Percentiles rank a stretch among this genome's conserved stretches.
Evolutionary conservation across 805 yeast species (phyloP).

Genomic region (Cyberlindnera mrakii): DNA sequence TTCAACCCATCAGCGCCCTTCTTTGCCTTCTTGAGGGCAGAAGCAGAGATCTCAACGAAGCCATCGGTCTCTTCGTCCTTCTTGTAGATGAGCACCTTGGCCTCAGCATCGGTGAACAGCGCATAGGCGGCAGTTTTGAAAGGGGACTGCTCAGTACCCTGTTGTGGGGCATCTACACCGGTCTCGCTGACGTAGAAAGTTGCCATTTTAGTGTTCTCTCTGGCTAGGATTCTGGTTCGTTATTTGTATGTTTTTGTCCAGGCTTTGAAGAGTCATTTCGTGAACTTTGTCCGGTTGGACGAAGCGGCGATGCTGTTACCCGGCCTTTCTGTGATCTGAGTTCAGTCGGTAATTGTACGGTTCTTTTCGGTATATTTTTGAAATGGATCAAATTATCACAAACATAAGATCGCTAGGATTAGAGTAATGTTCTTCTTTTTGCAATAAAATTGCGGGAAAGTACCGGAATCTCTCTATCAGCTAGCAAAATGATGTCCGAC

Average conservation of each 20-base stretch:
- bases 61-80: conserved; percentile 39
- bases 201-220: conserved; percentile 14
- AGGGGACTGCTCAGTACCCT: conserved; percentile 70
- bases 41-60: conserved; percentile 75
- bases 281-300: no score
- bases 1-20: conserved; percentile 90
- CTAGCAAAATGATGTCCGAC: neutral
- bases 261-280: no score
- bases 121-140: conserved; percentile 85
- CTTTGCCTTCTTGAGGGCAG: conserved; percentile 92
- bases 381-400: no score
- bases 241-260: neutral
- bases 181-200: conserved; percentile 65
- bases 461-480: no score
- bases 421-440: no score
- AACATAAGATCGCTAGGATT: no score
- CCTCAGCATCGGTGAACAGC: conserved; percentile 34
- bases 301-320: no score
- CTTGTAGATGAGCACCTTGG: conserved; percentile 56
- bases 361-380: no score
- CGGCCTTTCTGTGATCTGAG: no score
- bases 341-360: no score
- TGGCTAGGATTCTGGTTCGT: neutral
- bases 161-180: conserved; percentile 58
- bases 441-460: no score